Conservation (phyloP, 1,284 basidiomycete species). For the Naganishia cerealis region DNA sequence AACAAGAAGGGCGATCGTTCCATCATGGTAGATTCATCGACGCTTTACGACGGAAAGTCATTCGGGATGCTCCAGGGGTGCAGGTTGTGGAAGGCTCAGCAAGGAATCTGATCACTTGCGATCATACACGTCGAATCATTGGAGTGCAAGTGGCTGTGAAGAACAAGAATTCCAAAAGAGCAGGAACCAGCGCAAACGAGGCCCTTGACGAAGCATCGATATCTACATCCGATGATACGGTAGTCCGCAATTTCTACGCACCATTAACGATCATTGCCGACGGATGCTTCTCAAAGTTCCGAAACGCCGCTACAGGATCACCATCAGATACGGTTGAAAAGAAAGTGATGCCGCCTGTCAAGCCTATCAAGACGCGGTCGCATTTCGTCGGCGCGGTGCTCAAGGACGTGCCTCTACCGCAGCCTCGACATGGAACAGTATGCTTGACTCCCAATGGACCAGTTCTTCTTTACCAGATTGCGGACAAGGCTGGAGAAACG, state of each 20-base stretch:
- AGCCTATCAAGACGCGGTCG: slow-evolving; percentile 63
- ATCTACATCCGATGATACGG: slow-evolving; percentile 26
- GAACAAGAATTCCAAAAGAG: slow-evolving; percentile 1
- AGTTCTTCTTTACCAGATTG: slow-evolving; percentile 86
- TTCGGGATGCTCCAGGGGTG: slow-evolving; percentile 44
- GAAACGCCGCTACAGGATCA: slow-evolving; percentile 42
- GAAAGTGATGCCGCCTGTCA: slow-evolving; percentile 54
- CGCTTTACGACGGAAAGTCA: slow-evolving; percentile 70
- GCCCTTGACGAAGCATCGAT: slow-evolving; percentile 21
- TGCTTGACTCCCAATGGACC: slow-evolving; percentile 73
- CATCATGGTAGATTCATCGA: slow-evolving; percentile 94
- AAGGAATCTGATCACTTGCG: slow-evolving; percentile 68
- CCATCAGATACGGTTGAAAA: slow-evolving; percentile 36
- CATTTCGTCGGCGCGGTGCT: slow-evolving; percentile 82
- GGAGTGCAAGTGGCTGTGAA: slow-evolving; percentile 64
- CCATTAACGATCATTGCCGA: slow-evolving; percentile 86
- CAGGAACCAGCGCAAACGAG: background rate
- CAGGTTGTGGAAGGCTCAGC: slow-evolving; percentile 81
- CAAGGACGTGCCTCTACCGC: slow-evolving; percentile 71
- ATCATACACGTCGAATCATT: slow-evolving; percentile 61
- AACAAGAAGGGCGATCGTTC: slow-evolving; percentile 70
- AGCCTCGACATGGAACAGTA: slow-evolving; percentile 84
- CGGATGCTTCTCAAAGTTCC: slow-evolving; percentile 89
- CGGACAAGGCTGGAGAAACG: slow-evolving; percentile 64
- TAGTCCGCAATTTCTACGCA: slow-evolving; percentile 58